These are phyloP conservation scores for Papiliotrema fonsecae DNA, from an alignment of 1,284 basidiomycete species.

Conservation along the genomic window DNA sequence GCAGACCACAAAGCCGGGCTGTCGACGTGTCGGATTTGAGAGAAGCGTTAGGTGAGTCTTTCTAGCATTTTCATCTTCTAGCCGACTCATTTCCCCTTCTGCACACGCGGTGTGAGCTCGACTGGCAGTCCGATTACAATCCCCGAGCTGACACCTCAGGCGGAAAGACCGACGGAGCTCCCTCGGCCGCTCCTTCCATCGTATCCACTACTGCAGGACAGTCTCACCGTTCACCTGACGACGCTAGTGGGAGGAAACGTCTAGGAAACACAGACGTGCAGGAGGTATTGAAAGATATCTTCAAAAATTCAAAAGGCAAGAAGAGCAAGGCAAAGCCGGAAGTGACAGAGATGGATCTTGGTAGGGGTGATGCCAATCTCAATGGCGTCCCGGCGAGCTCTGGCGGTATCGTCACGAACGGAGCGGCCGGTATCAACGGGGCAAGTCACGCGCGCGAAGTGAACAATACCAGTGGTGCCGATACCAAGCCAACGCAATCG, in stretches of 20 bases:
- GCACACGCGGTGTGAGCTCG: too few species aligned
- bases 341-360: neutral
- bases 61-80: too few species aligned
- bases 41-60: conserved; percentile 60
- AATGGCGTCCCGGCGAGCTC: neutral
- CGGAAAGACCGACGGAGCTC: conserved; percentile 12
- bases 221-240: conserved; percentile 7
- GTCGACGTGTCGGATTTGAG: conserved; percentile 80
- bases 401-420: neutral
- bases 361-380: too few species aligned
- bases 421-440: neutral
- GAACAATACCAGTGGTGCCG: too few species aligned
- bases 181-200: conserved; percentile 17
- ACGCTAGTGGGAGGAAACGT: neutral
- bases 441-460: too few species aligned
- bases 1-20: conserved; percentile 60
- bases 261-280: conserved; percentile 23
- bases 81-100: too few species aligned
- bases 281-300: conserved; percentile 48
- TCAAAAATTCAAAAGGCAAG: conserved; percentile 26
- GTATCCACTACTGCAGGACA: conserved; percentile 10
- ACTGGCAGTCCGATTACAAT: neutral
- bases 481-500: too few species aligned
- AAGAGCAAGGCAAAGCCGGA: conserved; percentile 20
- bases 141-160: conserved; percentile 10